Evolutionary conservation across 1,139 yeast genomes (phyloP).

Genomic region (Zygosaccharomyces pseudobailii): DNA sequence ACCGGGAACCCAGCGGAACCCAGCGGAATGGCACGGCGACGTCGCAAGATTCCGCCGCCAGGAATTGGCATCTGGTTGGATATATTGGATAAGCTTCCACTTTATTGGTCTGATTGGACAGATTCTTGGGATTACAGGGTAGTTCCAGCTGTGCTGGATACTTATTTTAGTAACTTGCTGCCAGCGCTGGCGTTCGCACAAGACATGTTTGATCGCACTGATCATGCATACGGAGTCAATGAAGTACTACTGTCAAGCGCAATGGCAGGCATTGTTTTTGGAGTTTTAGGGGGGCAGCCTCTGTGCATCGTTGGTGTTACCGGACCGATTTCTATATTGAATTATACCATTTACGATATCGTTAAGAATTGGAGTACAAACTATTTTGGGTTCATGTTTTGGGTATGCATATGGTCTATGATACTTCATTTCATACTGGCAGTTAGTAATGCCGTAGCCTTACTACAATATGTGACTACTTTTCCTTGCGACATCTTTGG

Average conservation of each 20-base stretch:
- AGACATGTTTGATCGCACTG: slow-evolving; percentile 90
- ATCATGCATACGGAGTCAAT: slow-evolving; percentile 83
- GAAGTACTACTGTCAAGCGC: slow-evolving; percentile 83
- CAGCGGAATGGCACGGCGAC: not conserved
- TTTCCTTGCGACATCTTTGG: slow-evolving; percentile 95
- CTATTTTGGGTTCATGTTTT: slow-evolving; percentile 90
- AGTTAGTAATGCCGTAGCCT: slow-evolving; percentile 61
- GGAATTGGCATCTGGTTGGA: slow-evolving; percentile 36
- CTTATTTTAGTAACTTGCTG: slow-evolving; percentile 81
- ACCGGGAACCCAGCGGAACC: not conserved
- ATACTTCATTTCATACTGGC: slow-evolving; percentile 73
- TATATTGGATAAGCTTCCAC: slow-evolving; percentile 44
- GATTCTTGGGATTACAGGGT: slow-evolving; percentile 87
- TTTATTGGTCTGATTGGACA: slow-evolving; percentile 68
- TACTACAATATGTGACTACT: slow-evolving; percentile 66
- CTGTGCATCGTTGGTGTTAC: slow-evolving; percentile 96
- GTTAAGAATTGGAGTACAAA: slow-evolving; percentile 45
- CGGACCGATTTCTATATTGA: slow-evolving; percentile 88
- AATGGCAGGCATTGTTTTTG: slow-evolving; percentile 84
- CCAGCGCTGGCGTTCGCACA: slow-evolving; percentile 98
- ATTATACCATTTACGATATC: slow-evolving; percentile 83
- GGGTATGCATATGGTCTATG: slow-evolving; percentile 93
- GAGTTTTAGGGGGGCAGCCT: slow-evolving; percentile 84
- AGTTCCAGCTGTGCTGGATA: slow-evolving; percentile 76
- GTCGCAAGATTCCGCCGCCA: slow-evolving; percentile 20